Evolutionary conservation across 495 filamentous ascomycete species (phyloP).

Genomic region (Parachaetomium inaequale): DNA sequence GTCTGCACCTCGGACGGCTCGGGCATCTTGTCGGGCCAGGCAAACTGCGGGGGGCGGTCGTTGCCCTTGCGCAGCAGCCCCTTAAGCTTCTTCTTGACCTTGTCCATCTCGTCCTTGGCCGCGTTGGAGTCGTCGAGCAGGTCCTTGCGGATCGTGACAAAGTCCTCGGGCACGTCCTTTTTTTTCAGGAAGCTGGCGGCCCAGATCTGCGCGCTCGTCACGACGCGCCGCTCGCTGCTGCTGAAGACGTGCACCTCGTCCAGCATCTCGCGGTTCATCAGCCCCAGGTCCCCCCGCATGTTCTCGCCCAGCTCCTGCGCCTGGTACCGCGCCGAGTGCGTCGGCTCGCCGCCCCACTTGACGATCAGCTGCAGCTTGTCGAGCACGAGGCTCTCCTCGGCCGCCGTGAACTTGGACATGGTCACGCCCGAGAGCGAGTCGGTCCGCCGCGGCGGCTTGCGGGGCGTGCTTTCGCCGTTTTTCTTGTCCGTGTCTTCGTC

Average conservation of each 20-base stretch:
- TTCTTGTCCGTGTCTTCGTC: slow-evolving; percentile 21
- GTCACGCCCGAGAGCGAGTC: slow-evolving; percentile 84
- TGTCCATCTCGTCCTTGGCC: slow-evolving; percentile 99
- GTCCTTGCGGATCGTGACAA: slow-evolving; percentile 87
- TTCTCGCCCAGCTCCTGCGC: slow-evolving; percentile 89
- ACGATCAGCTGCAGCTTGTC: slow-evolving; percentile 97
- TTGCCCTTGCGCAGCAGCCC: slow-evolving; percentile 81
- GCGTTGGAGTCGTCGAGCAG: slow-evolving; percentile 96
- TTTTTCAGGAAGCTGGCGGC: slow-evolving; percentile 82
- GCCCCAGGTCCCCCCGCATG: slow-evolving; percentile 88
- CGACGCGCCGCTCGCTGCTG: slow-evolving; percentile 90
- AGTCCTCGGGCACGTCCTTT: slow-evolving; percentile 78
- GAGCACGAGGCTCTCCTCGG: slow-evolving; percentile 80
- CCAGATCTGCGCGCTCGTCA: slow-evolving; percentile 96
- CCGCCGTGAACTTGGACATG: slow-evolving; percentile 83
- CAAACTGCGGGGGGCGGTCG: slow-evolving; percentile 85
- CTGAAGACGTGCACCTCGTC: slow-evolving; percentile 90
- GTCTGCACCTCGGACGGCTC: slow-evolving; percentile 87
- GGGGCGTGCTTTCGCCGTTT: slow-evolving; percentile 22
- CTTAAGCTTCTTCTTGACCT: slow-evolving; percentile 98
- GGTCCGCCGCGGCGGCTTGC: slow-evolving; percentile 55
- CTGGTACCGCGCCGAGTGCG: slow-evolving; percentile 94
- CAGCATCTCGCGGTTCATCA: slow-evolving; percentile 89
- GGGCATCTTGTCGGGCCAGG: slow-evolving; percentile 93
- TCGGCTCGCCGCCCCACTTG: slow-evolving; percentile 98